Evolutionary conservation across 257 asterid species (phyloP), one percentile per base, ranked within the genome.

Genomic region (Scutellaria barbata): DNA sequence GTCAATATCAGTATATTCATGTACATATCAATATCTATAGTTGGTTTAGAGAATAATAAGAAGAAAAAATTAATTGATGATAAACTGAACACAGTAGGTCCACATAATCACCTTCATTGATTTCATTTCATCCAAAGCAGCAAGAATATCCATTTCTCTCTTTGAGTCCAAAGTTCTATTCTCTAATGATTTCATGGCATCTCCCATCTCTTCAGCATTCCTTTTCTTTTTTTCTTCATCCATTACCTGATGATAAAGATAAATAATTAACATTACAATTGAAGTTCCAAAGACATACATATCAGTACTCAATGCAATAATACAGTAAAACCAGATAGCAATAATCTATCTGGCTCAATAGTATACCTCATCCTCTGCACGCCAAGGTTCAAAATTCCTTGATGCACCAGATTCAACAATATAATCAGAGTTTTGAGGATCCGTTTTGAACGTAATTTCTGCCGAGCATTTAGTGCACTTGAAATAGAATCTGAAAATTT

Each of bases 131-230:
- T 89, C 97, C 79, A 94, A 80, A 33, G 96, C 83, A 69, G 97
- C 96, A 73, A 90, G 88, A 68, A 89, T 90, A 80, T 93, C 96
- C 96, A 93, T 90, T 75, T 93, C 98, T 65, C 85, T 83, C 74
- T 90, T 93, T 0, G 98, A 93, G 72, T 93, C 98, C 79, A 81
- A 40, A 0, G 96, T 87, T 73, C 92, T 84, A 81, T 90, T 93
- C 85, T 93, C 98, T 86, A 93, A 66, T 8, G 96, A 89, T 67
- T 93, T 93, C 98, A 94, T 90, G 37, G 97, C 97, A 83, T 90
- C 98, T 39, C 98, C 98, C 91, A 86, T 84, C 85, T 94, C 98
- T 82, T 90, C 97, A 68, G 89, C 87, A 50, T 67, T 80, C 76
- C 92, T 81, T 66, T 81, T 90, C 82, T 74, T 82, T 56, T 79